Base-by-base conservation (phyloP, 768 basidiomycete genomes). In the Paxillus rubicundulus region DNA sequence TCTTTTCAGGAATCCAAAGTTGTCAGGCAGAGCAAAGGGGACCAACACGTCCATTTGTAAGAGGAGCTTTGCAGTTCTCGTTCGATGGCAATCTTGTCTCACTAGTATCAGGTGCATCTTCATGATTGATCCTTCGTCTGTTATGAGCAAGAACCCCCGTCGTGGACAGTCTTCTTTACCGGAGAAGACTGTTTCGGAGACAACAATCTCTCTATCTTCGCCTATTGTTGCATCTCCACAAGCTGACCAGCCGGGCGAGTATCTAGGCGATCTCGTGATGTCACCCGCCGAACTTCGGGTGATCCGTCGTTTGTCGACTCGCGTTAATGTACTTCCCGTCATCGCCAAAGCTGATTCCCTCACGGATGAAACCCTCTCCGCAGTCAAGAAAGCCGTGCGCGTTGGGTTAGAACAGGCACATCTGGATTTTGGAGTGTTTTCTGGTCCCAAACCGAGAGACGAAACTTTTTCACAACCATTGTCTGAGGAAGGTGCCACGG, bases 1-100 rank as follows among this genome's bases (percentile, higher is more conserved):
- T 8, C 47, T 45, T 44, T 45, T 42, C 49, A 92, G 90, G 90
- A 93, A 76, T 88, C 87, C 50, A 94, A 93, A 76, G 90, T 94
- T 38, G 74, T 92, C 47, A 82, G 91, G 58, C 82, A 90, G 67
- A 89, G 82, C 72, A 91, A 87, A 72, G 90, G 89, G 45, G 91
- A 94, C 71, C 88, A 90, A 60, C 92, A 93, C 60, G 85, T 94
- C 60, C 91, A 94, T 71, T 71, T 92, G 89, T 92, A 67, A 70
- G 89, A 70, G 20, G 30, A 27, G 17, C 8, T 16, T 24, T 40
- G 14, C 49, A 18, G 21, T 40, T 50, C 13, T 5, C 34, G 24
- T 45, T 17, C 46, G 41, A 9, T 38, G 37, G 34, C 24, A 40
- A 18, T n/a, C 20, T 41, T 37, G 47, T 47, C 61, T 62, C 53